Base-by-base conservation (phyloP, 495 filamentous ascomycete genomes). In the Glonium stellatum region DNA sequence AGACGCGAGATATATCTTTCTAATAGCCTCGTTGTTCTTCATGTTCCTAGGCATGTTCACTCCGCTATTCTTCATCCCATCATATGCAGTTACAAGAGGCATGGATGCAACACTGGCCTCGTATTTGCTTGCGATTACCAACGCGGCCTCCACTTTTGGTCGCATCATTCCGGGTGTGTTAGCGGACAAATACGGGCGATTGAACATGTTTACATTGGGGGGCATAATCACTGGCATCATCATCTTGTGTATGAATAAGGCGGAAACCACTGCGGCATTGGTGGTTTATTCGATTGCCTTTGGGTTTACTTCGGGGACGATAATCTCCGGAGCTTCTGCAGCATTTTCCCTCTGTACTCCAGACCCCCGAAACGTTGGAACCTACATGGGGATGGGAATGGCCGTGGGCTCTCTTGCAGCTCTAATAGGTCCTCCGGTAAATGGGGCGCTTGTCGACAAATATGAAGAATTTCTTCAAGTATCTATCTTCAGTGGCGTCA, bases 331-430 rank as follows among this genome's bases (percentile, higher is more conserved):
- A 0, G 73, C 63, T 6, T 69, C 73, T 0, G 76, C 73, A 0
- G 72, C 76, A 0, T 64, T 84, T n/a, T 68, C 76, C 0, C 58
- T 71, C 37, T 75, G 72, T 37, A 5, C 49, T 5, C 46, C 46
- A 15, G 68, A 79, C 54, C 74, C 75, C 1, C 68, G 69, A 56
- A 65, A 82, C 36, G 69, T 81, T 18, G 80, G 80, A 0, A 82
- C 79, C 0, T 83, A 83, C 61, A 76, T 81, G 57, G 80, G 80
- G 18, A 80, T 79, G 78, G 79, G 76, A 1, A 72, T 83, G 67
- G 70, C 70, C 0, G 12, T 80, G 13, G 67, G 65, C 3, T 72
- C 78, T 0, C 41, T 81, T 5, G 76, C 73, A 0, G 67, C 69
- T 4, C 50, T 84, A 54, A 76, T 82, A 35, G 79, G 80, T 0